Evolutionary conservation across 768 basidiomycete species (phyloP), one percentile per base, ranked within the genome.

Genomic region (Gloeostereum incarnatum): DNA sequence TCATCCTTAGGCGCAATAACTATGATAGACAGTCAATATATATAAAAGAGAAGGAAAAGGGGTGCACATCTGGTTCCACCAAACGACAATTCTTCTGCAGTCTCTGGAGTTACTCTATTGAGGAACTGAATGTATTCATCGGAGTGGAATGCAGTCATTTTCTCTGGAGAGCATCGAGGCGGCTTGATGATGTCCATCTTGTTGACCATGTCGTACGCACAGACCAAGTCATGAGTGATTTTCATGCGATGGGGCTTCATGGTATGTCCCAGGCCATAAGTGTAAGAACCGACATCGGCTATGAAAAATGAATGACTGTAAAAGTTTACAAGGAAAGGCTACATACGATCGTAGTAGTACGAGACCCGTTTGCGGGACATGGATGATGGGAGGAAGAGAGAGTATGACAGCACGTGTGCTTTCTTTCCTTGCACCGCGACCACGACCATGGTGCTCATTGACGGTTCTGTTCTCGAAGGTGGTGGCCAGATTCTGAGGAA

Each of bases 111-210:
- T 19, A 98, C 93, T 34, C 76, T 73, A 38, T 76, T 69, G 31
- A 99, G 63, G 50, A 98, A 94, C 50, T 98, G 80, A 42, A 99
- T 73, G 60, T 96, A 99, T 70, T 99, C 96, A 64, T 99, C 96
- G 16, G 94, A 91, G 58, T 99, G 96, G 60, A 98, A 99, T 8
- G 81, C 64, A n/a, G 87, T 83, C 85, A 99, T 85, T 17, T 75
- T 71, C 50, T 79, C 71, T 10, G 81, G 73, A 0, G 75, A 69
- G 3, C 87, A 79, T 14, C 87, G 69, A 46, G 67, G 71, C 4
- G 90, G 80, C 51, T 68, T 71, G 46, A 96, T 61, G 42, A 94
- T 73, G 49, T 94, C 82, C 88, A 98, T 92, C 62, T 87, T 83
- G 45, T 81, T 79, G n/a, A 94, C 69, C 78, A 99, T 84, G 17